Base-by-base conservation (phyloP, 2,329 filamentous ascomycete species). In the Rhexocercosporidium sp. region DNA sequence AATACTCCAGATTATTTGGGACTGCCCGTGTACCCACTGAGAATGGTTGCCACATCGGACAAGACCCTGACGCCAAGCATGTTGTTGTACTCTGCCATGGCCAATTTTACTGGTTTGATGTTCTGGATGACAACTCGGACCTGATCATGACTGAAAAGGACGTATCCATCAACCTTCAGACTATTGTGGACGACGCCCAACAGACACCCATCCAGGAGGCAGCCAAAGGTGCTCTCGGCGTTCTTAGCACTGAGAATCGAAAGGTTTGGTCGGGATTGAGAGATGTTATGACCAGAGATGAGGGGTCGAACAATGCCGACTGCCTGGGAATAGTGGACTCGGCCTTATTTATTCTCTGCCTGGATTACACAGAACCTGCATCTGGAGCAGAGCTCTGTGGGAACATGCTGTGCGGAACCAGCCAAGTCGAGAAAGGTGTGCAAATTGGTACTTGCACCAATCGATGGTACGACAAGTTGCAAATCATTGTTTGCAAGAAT, bases 101-200 rank as follows among this genome's bases (percentile, higher is more conserved):
- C 1, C 96, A 99, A 73, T 94, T 98, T 76, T 99, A 99, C 80
- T 98, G 95, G 95, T 99, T 99, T 75, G 96, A 99, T 78, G 94
- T 97, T 1, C 83, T 99, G 20, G 96, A 99, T 74, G 91, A 95
- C 72, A 97, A 97, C 79, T 92, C 92, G 7, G 96, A 99, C 78
- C 82, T 97, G 65, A 97, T 99, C 80, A 98, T 98, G 95, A 94
- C 91, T 0, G 96, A 98, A 79, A 95, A 93, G 78, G 96, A 99
- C 75, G 87, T 99, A 63, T 90, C 92, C 7, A 85, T 97, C 76
- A 98, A 99, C 76, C 83, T 99, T 20, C 92, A 96, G 76, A 95
- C 93, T 16, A 96, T 98, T 74, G 87, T 97, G 64, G 92, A 97
- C 65, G 96, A 99, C 78, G 95, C 96, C 5, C 87, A 91, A 37